These are phyloP conservation scores for Entonaema liquescens DNA, from an alignment of 495 filamentous ascomycete genomes.

Conservation along the genomic window DNA sequence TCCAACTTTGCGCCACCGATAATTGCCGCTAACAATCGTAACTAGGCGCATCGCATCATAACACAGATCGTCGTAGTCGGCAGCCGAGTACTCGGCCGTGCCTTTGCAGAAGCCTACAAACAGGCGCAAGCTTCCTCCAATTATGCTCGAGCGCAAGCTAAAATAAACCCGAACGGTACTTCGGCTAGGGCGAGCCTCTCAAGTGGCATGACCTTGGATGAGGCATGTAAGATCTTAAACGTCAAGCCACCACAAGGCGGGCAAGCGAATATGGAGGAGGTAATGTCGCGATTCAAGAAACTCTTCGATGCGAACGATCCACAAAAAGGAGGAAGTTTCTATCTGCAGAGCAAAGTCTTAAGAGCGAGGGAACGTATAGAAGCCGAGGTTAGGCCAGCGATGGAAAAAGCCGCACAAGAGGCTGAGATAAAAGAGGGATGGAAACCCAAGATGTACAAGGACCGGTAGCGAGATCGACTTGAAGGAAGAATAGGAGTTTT, in stretches of 20 bases:
- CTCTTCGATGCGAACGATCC: constrained; percentile 95
- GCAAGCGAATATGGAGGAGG: constrained; percentile 75
- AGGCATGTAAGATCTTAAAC: constrained; percentile 97
- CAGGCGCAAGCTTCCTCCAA: constrained; percentile 87
- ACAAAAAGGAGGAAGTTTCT: constrained; percentile 94
- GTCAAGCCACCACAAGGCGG: constrained; percentile 86
- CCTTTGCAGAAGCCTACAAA: constrained; percentile 89
- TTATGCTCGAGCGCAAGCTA: constrained; percentile 74
- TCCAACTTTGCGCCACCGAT: constrained; percentile 20
- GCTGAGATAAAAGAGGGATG: constrained; percentile 83
- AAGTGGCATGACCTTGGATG: constrained; percentile 85
- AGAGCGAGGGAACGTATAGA: constrained; percentile 92
- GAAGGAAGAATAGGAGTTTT: not conserved
- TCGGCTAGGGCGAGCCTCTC: constrained; percentile 58
- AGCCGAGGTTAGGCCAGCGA: constrained; percentile 68
- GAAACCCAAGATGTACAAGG: constrained; percentile 95
- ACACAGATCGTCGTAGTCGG: constrained; percentile 91
- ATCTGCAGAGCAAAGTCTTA: constrained; percentile 95
- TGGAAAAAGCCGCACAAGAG: constrained; percentile 61
- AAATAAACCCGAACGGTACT: constrained; percentile 56
- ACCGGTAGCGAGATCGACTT: constrained; percentile 61
- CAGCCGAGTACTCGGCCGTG: constrained; percentile 88
- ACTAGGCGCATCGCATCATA: constrained; percentile 92
- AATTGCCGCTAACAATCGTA: constrained; percentile 17
- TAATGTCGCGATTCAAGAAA: constrained; percentile 90